Evolutionary conservation across 1,139 yeast genomes (phyloP).

Genomic region (Blastobotrys indianensis): DNA sequence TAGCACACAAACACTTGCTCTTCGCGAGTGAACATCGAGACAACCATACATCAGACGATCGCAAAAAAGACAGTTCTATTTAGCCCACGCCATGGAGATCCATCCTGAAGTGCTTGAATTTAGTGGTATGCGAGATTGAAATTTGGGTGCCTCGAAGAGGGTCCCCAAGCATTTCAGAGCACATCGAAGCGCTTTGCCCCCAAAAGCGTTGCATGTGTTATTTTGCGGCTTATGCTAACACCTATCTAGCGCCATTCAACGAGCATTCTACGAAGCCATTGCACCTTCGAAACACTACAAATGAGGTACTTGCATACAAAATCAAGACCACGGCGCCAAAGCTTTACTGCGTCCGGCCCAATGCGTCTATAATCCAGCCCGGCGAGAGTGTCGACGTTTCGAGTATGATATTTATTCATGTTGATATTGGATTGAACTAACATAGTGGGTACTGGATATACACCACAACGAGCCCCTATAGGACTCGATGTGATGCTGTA

Average conservation of each 20-base stretch:
- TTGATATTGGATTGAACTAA: not conserved
- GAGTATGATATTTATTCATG: conserved; percentile 26
- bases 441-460: not conserved
- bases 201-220: too few species aligned
- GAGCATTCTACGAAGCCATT: conserved; percentile 66
- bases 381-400: conserved; percentile 69
- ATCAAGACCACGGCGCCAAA: conserved; percentile 98
- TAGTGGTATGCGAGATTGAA: conserved; percentile 49
- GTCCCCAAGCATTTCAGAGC: too few species aligned
- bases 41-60: too few species aligned
- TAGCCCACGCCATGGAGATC: conserved; percentile 45
- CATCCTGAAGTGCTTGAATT: conserved; percentile 59
- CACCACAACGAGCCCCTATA: not conserved
- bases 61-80: too few species aligned
- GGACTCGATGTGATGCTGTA: not conserved
- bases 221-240: not conserved
- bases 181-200: too few species aligned
- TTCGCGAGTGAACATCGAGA: too few species aligned
- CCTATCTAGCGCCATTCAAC: conserved; percentile 49
- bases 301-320: conserved; percentile 70
- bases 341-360: conserved; percentile 92
- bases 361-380: conserved; percentile 74
- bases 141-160: too few species aligned
- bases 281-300: conserved; percentile 59
- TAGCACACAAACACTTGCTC: too few species aligned